Evolutionary conservation across 1,284 basidiomycete species (phyloP), one percentile per base, ranked within the genome.

Genomic region (Bondarzewia mesenterica): DNA sequence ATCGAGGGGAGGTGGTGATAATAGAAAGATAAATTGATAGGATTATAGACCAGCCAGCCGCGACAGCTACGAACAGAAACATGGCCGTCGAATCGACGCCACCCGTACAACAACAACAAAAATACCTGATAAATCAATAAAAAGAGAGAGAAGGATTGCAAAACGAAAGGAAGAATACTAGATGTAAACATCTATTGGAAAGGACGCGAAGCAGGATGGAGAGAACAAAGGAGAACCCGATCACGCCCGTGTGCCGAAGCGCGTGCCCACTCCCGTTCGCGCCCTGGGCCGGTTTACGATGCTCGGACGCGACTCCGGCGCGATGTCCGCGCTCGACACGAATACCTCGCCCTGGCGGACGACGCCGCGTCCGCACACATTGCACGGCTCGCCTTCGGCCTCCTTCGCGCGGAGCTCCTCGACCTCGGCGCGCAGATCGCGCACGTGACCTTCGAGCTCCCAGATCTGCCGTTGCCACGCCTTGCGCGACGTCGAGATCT

Each of bases 401-500:
- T 68, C 70, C 10, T 58, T 61, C 23, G 64, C 60, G 39, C 75
- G 77, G 44, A 82, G 46, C 15, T 43, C 60, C 25, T 62, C 58
- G 16, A 68, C 69, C 6, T 59, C 62, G 16, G 64, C 62, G 41
- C 75, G 77, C 41, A 82, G 68, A 60, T 85, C 82, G 41, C 77
- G 73, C 44, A 90, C 74, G 59, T 86, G 83, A 15, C 77, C 77
- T 60, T 85, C 85, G 47, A 89, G 67, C 58, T 87, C 86, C 78
- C 75, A 82, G 43, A 86, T 73, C 55, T 86, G 82, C 43, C 72
- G 73, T 57, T 85, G 81, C 80, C 81, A 86, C 21, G 73, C 75
- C 52, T 75, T 73, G 42, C 82, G 77, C 21, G 80, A 66, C 7
- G 71, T 69, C 22, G 68, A 59, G 32, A 87, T 71, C 62, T 86